Conservation (phyloP, 2,329 filamentous ascomycete genomes). For the Sporothrix inflata region DNA sequence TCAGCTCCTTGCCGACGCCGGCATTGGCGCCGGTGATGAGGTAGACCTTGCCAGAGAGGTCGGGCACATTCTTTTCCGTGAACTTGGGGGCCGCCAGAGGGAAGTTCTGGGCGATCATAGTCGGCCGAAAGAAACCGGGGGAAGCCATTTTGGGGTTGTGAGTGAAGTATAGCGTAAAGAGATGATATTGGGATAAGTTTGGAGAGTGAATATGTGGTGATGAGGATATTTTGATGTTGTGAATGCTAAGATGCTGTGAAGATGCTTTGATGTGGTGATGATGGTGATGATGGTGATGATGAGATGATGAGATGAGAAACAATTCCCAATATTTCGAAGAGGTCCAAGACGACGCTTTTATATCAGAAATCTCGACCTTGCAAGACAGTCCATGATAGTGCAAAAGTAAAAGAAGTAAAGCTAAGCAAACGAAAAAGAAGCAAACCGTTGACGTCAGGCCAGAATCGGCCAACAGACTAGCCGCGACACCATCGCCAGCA, state of each 20-base stretch:
- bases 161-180: not conserved
- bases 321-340: not conserved
- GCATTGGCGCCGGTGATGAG: slow-evolving; percentile 48
- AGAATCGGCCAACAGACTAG: slow-evolving; percentile 18
- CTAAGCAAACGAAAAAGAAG: not conserved
- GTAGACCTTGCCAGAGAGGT: slow-evolving; percentile 44
- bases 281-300: not conserved
- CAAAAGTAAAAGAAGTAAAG: not conserved
- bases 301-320: not conserved
- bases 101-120: slow-evolving; percentile 35
- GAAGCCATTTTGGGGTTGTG: slow-evolving; percentile 21
- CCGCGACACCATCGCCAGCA: not conserved
- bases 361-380: not conserved
- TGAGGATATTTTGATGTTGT: not conserved
- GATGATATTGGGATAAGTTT: not conserved
- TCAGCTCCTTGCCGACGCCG: slow-evolving; percentile 53
- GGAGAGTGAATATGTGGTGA: not conserved
- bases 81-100: slow-evolving; percentile 39
- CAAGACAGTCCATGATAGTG: not conserved
- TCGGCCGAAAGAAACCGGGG: slow-evolving; percentile 12
- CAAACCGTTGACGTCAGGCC: not conserved
- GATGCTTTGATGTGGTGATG: not conserved
- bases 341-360: not conserved
- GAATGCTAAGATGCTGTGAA: not conserved
- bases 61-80: slow-evolving; percentile 40